Evolutionary conservation across 495 filamentous ascomycete genomes (phyloP), one percentile per base, ranked within the genome.

Genomic region (Penicillium longicatenatum): DNA sequence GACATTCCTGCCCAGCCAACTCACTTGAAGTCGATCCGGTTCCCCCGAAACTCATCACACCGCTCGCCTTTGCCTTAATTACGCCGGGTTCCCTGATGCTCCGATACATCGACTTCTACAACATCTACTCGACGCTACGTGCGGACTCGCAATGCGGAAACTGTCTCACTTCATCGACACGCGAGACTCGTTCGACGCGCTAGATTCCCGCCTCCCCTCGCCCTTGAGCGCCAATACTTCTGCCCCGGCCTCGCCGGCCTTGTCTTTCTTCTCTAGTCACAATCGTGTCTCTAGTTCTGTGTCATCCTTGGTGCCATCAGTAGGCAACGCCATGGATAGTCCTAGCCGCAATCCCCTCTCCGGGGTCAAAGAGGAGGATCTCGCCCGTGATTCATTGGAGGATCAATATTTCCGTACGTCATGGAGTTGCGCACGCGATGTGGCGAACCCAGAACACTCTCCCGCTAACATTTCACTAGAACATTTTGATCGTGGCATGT

Each of bases 241-340:
- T 29, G 70, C 75, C 12, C 74, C 76, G n/a, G 74, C 71, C 31
- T 79, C 76, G 21, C 76, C 76, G 21, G 70, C 74, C 4, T 41
- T 76, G 9, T 79, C 76, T 31, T 62, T 77, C 20, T 79, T 77
- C 59, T 78, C 76, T 16, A 69, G 75, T 41, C 75, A 78, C 46
- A 71, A 67, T 48, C 71, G 73, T 26, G 65, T 79, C 48, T 79
- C 76, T 3, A 88, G 86, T 69, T 86, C 86, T 6, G 81, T 71
- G 50, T 88, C 86, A 1, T 87, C 86, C 14, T 66, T 87, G 16
- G 79, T 82, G 33, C 84, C 83, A 5, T 79, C 79, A 22, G 64
- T 79, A 56, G 74, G 77, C 24, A 83, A 82, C 46, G 78, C 78
- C 2, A 78, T 82, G 54, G 82, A 84, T 19, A 73, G 73, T 41